Percentiles rank a stretch among this genome's conserved stretches.
These are phyloP conservation scores for Rutstroemia sp. DNA, from an alignment of 2,329 filamentous ascomycete genomes.

Conservation along the genomic window DNA sequence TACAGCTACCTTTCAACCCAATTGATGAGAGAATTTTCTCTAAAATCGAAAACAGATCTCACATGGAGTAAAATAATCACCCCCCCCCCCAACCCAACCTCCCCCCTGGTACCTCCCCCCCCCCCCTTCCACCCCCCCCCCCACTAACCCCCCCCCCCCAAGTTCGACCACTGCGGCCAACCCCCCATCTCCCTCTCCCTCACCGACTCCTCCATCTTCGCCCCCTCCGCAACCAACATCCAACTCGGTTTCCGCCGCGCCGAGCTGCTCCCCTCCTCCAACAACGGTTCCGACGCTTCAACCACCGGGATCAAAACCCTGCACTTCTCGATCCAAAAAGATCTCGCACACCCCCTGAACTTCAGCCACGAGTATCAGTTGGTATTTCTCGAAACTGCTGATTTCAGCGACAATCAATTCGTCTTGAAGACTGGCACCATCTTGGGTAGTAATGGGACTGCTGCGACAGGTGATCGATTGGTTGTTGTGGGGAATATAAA, in stretches of 20 bases:
- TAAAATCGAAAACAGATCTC: slow-evolving; percentile 30
- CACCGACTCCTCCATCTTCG: slow-evolving; percentile 50
- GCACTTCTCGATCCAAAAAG: slow-evolving; percentile 52
- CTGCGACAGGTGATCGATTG: not conserved
- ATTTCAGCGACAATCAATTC: slow-evolving; percentile 44
- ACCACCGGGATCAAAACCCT: slow-evolving; percentile 51
- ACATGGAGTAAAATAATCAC: slow-evolving; percentile 44
- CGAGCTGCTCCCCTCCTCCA: slow-evolving; percentile 41
- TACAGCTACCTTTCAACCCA: slow-evolving; percentile 12
- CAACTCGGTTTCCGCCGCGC: slow-evolving; percentile 55
- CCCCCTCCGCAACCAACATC: slow-evolving; percentile 37
- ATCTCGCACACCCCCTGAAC: slow-evolving; percentile 44
- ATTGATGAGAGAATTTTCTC: not conserved
- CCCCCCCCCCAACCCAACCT: slow-evolving; percentile 33
- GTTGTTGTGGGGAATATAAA: slow-evolving; percentile 28
- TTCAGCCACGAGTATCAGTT: slow-evolving; percentile 37
- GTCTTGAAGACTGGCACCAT: slow-evolving; percentile 49
- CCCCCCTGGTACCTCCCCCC: slow-evolving; percentile 27
- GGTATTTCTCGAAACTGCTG: slow-evolving; percentile 35
- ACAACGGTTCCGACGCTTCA: slow-evolving; percentile 43
- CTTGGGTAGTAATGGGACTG: slow-evolving; percentile 30
- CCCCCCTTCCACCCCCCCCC: slow-evolving; percentile 14
- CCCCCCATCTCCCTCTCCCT: slow-evolving; percentile 16
- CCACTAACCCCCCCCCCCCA: not conserved
- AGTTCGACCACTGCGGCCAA: not conserved